Evolutionary conservation across 2,329 filamentous ascomycete genomes (phyloP).

Genomic region (Sporothrix protearum): DNA sequence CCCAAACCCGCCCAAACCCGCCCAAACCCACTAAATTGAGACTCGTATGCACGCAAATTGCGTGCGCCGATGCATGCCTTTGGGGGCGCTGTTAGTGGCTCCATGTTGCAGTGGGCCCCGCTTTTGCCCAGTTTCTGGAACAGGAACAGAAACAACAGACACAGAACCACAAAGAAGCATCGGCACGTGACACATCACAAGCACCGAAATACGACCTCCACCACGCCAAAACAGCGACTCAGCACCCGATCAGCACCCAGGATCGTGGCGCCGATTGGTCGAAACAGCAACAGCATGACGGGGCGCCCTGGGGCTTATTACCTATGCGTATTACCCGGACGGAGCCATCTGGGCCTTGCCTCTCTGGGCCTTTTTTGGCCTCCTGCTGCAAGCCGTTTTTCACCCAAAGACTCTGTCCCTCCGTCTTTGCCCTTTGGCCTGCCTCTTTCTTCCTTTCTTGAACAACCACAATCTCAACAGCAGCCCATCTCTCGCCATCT

Average conservation of each 20-base stretch:
- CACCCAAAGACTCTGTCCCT: conserved; percentile 9
- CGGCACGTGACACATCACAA: neutral
- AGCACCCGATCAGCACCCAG: conserved; percentile 3
- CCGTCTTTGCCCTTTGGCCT: neutral
- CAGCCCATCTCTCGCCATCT: neutral
- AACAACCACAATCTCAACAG: neutral
- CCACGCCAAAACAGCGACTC: neutral
- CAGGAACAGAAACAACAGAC: conserved; percentile 13
- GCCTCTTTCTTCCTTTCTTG: neutral
- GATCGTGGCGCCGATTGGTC: conserved; percentile 12
- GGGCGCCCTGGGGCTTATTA: conserved; percentile 19
- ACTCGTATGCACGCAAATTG: conserved; percentile 17
- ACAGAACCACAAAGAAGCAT: neutral
- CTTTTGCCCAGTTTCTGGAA: conserved; percentile 19
- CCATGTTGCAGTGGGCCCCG: neutral
- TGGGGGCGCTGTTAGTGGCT: neutral
- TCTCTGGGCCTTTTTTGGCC: conserved; percentile 17
- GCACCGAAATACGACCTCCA: neutral
- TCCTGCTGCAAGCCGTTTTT: conserved; percentile 21
- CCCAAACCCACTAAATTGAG: neutral
- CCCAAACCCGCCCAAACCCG: neutral
- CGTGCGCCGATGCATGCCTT: conserved; percentile 1
- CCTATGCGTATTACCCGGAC: conserved; percentile 21
- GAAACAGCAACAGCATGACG: neutral
- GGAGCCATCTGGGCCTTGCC: conserved; percentile 20